Conservation (phyloP, 1,139 yeast genomes). For the Candida pseudoviswanathii region DNA sequence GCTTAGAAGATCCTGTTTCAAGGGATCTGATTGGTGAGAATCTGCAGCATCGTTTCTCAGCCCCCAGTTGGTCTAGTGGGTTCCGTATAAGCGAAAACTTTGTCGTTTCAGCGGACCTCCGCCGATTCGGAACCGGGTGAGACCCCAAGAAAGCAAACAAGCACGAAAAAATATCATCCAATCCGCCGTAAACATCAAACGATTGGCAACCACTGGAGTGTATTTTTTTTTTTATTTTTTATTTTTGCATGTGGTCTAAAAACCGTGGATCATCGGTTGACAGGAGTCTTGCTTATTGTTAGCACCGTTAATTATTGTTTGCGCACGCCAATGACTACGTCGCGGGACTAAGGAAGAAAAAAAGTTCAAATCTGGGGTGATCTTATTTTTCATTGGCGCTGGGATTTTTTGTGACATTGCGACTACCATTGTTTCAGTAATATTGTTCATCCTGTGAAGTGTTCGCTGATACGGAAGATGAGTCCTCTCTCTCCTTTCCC, state of each 20-base stretch:
- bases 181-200: too few species aligned
- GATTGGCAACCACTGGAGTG: too few species aligned
- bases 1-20: too few species aligned
- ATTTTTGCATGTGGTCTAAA: background rate
- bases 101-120: background rate
- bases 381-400: background rate
- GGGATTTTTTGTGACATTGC: background rate
- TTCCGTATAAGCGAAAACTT: background rate
- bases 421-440: background rate
- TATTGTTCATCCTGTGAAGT: background rate
- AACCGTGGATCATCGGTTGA: background rate
- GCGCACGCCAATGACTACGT: background rate
- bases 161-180: too few species aligned
- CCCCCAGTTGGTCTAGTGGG: background rate
- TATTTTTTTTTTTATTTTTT: too few species aligned
- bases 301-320: background rate
- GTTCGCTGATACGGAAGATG: constrained; percentile 1
- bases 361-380: constrained; percentile 3
- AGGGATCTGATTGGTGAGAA: too few species aligned
- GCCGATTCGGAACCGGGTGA: background rate
- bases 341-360: background rate
- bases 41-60: too few species aligned
- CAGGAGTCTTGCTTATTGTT: background rate
- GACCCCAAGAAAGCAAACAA: background rate
- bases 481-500: background rate